Evolutionary conservation across 2,329 filamentous ascomycete genomes (phyloP), one percentile per base, ranked within the genome.

Genomic region (Delphinella strobiligena): DNA sequence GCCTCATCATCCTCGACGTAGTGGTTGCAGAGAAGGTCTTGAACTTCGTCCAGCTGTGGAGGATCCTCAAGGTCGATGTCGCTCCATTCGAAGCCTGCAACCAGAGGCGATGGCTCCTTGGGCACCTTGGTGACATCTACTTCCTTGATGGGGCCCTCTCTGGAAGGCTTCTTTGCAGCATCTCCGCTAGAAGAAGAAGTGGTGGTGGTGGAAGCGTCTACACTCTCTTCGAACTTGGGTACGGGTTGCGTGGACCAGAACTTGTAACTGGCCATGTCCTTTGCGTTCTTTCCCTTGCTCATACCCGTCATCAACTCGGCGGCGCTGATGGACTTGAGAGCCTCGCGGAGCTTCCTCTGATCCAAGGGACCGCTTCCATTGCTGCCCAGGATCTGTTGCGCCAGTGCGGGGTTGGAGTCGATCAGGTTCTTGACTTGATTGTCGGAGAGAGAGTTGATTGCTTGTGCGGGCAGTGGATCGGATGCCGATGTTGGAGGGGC

Each of bases 171-270:
- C 47, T 71, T 65, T 43, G 68, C 63, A 37, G 72, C 65, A n/a
- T n/a, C n/a, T n/a, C n/a, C n/a, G n/a, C n/a, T n/a, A n/a, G n/a
- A n/a, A 27, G 22, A 7, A 27, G 35, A 68, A 63, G 51, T 43
- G 12, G 22, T 27, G 22, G 22, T 27, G 7, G 22, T 7, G 22
- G 12, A 12, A 27, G 22, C 68, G n/a, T 51, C 54, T 39, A 46
- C 38, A 61, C 58, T 79, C 42, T 55, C 54, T 52, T 74, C 80
- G 55, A 96, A 94, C 54, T 80, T 80, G 37, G 84, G 83, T 43
- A 98, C 91, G 1, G 91, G 91, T 61, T 98, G 91, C 34, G 91
- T 98, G 61, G 86, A 80, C 91, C 91, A 98, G 67, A 98, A 98
- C 64, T 93, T 95, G 72, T 96, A 95, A 43, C 80, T 84, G 5